Evolutionary conservation across 306 rosid genomes (phyloP).

Genomic region (Echinosophora koreensis): DNA sequence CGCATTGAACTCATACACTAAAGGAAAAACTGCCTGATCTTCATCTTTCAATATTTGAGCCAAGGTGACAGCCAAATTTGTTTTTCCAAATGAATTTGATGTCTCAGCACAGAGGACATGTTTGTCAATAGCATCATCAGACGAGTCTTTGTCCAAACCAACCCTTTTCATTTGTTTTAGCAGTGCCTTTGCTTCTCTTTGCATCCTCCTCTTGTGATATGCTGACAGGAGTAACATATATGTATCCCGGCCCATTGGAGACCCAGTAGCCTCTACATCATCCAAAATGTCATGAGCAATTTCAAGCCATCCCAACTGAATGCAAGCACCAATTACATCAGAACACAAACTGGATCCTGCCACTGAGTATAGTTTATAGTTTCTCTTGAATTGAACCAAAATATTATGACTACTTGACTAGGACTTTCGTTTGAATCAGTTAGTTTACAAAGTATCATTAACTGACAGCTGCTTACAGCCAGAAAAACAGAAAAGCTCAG

Average conservation of each 20-base stretch:
- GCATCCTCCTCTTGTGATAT: constrained; percentile 64
- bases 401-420: no score
- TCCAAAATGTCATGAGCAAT: constrained; percentile 91
- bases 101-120: constrained; percentile 18
- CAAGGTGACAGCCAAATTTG: constrained; percentile 61
- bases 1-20: constrained; percentile 73
- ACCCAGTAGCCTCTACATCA: constrained; percentile 64
- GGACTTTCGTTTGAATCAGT: constrained; percentile 9
- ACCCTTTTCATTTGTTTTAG: constrained; percentile 70
- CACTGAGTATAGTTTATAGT: constrained; percentile 48
- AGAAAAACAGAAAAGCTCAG: no score
- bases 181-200: constrained; percentile 74
- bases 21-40: constrained; percentile 45
- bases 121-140: constrained; percentile 55
- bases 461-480: neutral
- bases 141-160: constrained; percentile 34
- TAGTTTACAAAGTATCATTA: constrained; percentile 24
- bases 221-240: constrained; percentile 66
- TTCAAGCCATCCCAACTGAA: constrained; percentile 87
- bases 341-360: constrained; percentile 65
- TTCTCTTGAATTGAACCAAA: no score
- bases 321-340: constrained; percentile 70
- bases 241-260: constrained; percentile 49
- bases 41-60: constrained; percentile 58
- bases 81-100: constrained; percentile 34